Evolutionary conservation across 306 rosid genomes (phyloP).

Genomic region (Vicia faba): DNA sequence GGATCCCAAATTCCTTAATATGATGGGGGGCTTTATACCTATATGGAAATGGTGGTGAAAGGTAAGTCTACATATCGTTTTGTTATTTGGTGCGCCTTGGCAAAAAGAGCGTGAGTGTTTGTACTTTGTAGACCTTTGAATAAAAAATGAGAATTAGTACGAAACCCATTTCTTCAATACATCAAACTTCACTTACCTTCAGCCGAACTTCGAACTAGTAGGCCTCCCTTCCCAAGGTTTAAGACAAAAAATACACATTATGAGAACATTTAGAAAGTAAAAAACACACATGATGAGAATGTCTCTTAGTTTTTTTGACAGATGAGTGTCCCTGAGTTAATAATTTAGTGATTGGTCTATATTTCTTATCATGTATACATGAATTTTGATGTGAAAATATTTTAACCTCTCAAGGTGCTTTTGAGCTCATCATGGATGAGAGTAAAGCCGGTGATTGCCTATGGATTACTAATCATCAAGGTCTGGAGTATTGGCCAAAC

Average conservation of each 20-base stretch:
- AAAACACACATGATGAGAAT: constrained; percentile 10
- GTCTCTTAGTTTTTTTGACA: constrained; percentile 8
- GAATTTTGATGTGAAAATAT: constrained; percentile 39
- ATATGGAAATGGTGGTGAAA: constrained; percentile 85
- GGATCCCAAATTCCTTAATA: constrained; percentile 37
- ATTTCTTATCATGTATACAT: not conserved
- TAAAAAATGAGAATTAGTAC: no score
- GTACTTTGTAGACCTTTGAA: not conserved
- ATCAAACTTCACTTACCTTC: no score
- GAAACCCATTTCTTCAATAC: no score
- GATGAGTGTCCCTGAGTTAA: not conserved
- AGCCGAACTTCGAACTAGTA: no score
- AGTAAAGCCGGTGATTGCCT: constrained; percentile 90
- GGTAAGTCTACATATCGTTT: constrained; percentile 48
- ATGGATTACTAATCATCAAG: constrained; percentile 91
- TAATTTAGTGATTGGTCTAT: constrained; percentile 17
- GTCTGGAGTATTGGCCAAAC: constrained; percentile 97
- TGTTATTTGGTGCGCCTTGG: constrained; percentile 35
- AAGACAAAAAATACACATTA: no score
- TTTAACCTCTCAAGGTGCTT: constrained; percentile 62
- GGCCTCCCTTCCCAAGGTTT: no score
- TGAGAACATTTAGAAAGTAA: no score
- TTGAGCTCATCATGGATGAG: constrained; percentile 83
- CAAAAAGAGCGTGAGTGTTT: constrained; percentile 23
- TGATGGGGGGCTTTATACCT: constrained; percentile 75